These are phyloP conservation scores for Candida mattraensis DNA, from an alignment of 805 yeast genomes.

Conservation along the genomic window DNA sequence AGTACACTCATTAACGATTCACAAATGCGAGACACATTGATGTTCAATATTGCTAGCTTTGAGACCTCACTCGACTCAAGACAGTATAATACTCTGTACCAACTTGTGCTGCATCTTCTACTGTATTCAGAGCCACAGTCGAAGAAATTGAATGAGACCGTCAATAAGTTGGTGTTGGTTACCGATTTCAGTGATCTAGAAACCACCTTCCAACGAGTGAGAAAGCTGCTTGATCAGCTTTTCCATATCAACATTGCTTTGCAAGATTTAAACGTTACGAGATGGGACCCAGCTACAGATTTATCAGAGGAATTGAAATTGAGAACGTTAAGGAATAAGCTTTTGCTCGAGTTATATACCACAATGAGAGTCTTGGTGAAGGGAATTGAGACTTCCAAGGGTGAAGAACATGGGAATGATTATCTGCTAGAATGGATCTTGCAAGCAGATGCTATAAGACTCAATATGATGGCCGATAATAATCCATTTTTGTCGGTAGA, in stretches of 20 bases:
- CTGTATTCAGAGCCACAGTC: slow-evolving; percentile 66
- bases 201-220: slow-evolving; percentile 17
- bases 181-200: slow-evolving; percentile 65
- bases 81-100: slow-evolving; percentile 68
- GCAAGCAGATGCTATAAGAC: slow-evolving; percentile 64
- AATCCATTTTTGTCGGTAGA: slow-evolving; percentile 71
- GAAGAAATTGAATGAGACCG: slow-evolving; percentile 52
- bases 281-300: slow-evolving; percentile 39
- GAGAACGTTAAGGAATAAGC: slow-evolving; percentile 36
- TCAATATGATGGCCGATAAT: slow-evolving; percentile 64
- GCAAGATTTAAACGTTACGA: slow-evolving; percentile 43
- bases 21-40: slow-evolving; percentile 43
- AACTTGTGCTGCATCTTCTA: slow-evolving; percentile 60
- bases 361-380: slow-evolving; percentile 40
- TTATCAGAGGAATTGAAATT: slow-evolving; percentile 33
- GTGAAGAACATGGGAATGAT: slow-evolving; percentile 23
- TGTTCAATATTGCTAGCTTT: slow-evolving; percentile 69
- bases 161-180: slow-evolving; percentile 66
- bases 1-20: slow-evolving; percentile 38
- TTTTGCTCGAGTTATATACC: slow-evolving; percentile 43
- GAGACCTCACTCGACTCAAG: slow-evolving; percentile 66
- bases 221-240: slow-evolving; percentile 9
- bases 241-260: slow-evolving; percentile 8
- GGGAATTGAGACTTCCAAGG: slow-evolving; percentile 21
- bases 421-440: slow-evolving; percentile 54